A percentile compares a stretch with the other conserved stretches of the same genome.
Conservation (phyloP, 1,284 basidiomycete species). For the Moesziomyces sp. region DNA sequence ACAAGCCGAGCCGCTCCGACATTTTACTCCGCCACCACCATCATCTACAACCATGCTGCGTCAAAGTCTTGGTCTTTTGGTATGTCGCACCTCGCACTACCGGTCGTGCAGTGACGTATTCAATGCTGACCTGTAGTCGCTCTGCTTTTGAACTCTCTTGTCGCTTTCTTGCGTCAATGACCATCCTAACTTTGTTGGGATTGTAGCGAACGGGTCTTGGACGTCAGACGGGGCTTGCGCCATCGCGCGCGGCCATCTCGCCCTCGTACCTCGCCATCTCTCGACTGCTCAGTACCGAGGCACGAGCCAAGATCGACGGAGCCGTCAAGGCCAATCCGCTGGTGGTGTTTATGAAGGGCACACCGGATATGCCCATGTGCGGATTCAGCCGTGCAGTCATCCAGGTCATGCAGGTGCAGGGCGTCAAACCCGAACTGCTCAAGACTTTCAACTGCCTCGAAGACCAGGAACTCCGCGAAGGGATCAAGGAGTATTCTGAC, state of each 20-base stretch:
- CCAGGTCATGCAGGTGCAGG: conserved; percentile 89
- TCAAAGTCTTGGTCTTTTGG: neutral
- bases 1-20: too few relatives aligned
- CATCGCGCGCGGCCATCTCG: neutral
- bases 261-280: neutral
- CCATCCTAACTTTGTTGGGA: too few relatives aligned
- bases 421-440: conserved; percentile 73
- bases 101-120: too few relatives aligned
- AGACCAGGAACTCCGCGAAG: conserved; percentile 82
- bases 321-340: conserved; percentile 77
- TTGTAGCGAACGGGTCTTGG: neutral
- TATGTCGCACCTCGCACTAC: neutral
- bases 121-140: too few relatives aligned
- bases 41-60: neutral
- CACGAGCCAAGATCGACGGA: conserved; percentile 70
- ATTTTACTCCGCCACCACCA: too few relatives aligned
- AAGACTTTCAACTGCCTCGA: conserved; percentile 86
- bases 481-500: conserved; percentile 93
- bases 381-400: conserved; percentile 93
- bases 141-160: too few relatives aligned
- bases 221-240: neutral
- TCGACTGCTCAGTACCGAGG: conserved; percentile 69
- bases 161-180: too few relatives aligned
- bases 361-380: conserved; percentile 77
- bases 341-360: conserved; percentile 94